Conservation (phyloP, 1,139 yeast genomes). For the Arxiozyma telluris region DNA sequence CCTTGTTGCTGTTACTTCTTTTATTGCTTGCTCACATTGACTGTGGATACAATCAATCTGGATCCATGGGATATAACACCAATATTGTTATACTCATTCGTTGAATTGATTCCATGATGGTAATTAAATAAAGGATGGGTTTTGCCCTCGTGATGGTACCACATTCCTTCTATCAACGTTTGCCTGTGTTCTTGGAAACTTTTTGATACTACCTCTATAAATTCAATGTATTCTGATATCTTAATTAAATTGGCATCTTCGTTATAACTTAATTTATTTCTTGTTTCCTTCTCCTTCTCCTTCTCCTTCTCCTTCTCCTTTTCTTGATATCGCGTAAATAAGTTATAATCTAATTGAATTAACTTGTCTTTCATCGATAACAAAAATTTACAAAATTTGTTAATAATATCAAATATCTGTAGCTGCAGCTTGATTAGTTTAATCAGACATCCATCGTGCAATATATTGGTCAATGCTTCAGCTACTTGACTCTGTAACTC, state of each 20-base stretch:
- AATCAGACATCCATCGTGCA: constrained; percentile 22
- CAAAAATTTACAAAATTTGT: constrained; percentile 26
- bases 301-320: neutral
- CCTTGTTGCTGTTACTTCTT: no score
- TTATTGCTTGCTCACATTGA: constrained; percentile 11
- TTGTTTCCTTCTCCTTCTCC: neutral
- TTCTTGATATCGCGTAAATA: constrained; percentile 4
- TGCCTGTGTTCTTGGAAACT: constrained; percentile 2
- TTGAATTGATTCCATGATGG: neutral
- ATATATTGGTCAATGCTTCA: constrained; percentile 24
- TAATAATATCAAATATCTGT: constrained; percentile 25
- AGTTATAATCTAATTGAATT: constrained; percentile 13
- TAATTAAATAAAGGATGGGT: constrained; percentile 1
- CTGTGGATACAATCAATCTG: constrained; percentile 24
- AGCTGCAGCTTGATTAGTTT: constrained; percentile 22
- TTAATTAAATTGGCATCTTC: constrained; percentile 13
- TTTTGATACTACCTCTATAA: neutral
- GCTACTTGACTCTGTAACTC: constrained; percentile 18
- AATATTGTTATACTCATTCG: neutral
- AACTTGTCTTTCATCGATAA: constrained; percentile 20
- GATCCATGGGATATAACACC: neutral
- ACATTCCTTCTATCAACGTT: constrained; percentile 1
- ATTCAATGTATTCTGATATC: constrained; percentile 4
- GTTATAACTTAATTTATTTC: constrained; percentile 5
- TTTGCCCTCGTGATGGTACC: constrained; percentile 3